Base-by-base conservation (phyloP, 208 protist genomes). In the Leishmania amazonensis region DNA sequence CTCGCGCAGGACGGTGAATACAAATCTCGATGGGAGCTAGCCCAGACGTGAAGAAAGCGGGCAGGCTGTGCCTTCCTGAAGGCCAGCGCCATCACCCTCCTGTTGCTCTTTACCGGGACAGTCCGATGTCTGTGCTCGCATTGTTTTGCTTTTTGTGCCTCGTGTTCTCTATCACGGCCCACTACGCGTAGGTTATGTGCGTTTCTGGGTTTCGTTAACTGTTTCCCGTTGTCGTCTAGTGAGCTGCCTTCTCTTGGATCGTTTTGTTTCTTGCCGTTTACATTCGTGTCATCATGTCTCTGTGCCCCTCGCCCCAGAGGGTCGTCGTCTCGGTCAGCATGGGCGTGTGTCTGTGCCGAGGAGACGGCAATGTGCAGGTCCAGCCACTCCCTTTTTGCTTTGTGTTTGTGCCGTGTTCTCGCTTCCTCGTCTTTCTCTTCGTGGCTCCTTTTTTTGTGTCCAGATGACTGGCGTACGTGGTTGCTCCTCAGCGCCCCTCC, bases 11-110 rank as follows among this genome's bases (percentile, higher is more conserved):
- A 81, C 47, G 91, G 91, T 42, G 91, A 95, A 79, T 95, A 95
- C 84, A 94, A 88, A 77, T 74, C 75, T 13, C 93, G 90, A 54
- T 95, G 89, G 89, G 90, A 96, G 40, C 79, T 94, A 40, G 91
- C 91, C 72, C 81, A 58, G 0, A 79, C 78, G 15, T 85, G 49
- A 78, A 11, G 31, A 42, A 47, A 31, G 17, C 40, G 8, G 31
- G 9, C 47, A 62, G 70, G 42, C 11, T 51, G 8, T 8, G 11
- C 24, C 9, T 3, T 31, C 4, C 45, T 38, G 5, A 31, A 9
- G 21, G 51, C 11, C 15, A 35, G 28, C 28, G 8, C 47, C 40
- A 2, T 72, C 40, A 53, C 42, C 70, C 17, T 70, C 49, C 78
- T 58, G 1, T 65, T 76, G 3, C 51, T 35, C 5, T 58, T 42